Percentiles rank a stretch among this genome's conserved stretches.
Evolutionary conservation across 2,329 filamentous ascomycete genomes (phyloP).

Genomic region (Exophiala calicioides): DNA sequence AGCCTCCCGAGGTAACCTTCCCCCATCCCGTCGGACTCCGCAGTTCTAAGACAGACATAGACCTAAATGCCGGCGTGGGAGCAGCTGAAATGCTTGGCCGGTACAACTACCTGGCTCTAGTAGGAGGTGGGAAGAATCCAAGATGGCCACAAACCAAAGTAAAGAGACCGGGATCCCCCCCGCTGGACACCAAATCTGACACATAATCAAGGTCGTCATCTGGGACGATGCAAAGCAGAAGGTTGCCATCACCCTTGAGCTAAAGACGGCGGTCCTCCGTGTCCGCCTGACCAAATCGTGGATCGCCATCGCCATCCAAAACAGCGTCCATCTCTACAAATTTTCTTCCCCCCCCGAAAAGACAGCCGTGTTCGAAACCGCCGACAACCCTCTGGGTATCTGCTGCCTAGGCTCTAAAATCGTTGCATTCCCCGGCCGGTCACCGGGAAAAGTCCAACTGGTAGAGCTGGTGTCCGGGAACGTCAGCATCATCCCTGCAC

Average conservation of each 20-base stretch:
- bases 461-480: constrained; percentile 75
- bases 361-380: constrained; percentile 77
- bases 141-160: constrained; percentile 88
- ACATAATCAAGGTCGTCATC: constrained; percentile 62
- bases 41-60: constrained; percentile 41
- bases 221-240: constrained; percentile 86
- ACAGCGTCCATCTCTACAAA: constrained; percentile 77
- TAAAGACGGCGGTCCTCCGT: constrained; percentile 76
- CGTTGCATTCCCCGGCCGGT: constrained; percentile 84
- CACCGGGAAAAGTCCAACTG: constrained; percentile 82
- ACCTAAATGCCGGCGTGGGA: constrained; percentile 80
- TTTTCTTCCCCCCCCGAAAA: constrained; percentile 73
- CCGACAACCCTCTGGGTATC: constrained; percentile 78
- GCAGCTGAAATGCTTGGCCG: constrained; percentile 83
- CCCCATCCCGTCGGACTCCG: not conserved
- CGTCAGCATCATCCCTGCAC: constrained; percentile 91
- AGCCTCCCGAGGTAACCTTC: constrained; percentile 55
- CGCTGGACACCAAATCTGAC: constrained; percentile 7
- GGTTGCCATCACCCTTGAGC: constrained; percentile 73
- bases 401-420: constrained; percentile 73
- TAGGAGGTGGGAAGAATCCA: constrained; percentile 81
- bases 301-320: constrained; percentile 78
- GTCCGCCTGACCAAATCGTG: constrained; percentile 74
- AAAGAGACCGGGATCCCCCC: constrained; percentile 11
- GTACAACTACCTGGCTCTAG: constrained; percentile 83